phyloP scores from a whole-genome alignment of 1,139 yeast genomes.

The Taiozyma sp. region DNA sequence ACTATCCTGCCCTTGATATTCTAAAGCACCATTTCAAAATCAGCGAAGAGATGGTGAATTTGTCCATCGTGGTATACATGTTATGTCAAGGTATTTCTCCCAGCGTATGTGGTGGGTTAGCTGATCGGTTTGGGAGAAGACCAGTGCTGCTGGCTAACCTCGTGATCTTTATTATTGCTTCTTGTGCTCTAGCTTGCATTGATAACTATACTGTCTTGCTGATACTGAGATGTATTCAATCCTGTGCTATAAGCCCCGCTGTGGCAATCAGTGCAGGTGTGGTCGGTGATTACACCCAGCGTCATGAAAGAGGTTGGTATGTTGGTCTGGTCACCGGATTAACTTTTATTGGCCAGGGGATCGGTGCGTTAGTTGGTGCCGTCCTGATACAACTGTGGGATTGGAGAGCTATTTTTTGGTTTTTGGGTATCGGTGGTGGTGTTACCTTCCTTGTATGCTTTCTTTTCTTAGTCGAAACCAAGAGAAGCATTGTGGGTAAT shows the following conservation, averaged over 20 bases:
- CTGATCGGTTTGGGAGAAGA: constrained; percentile 66
- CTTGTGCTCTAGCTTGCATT: constrained; percentile 56
- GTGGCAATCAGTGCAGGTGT: constrained; percentile 64
- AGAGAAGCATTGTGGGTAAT: constrained; percentile 64
- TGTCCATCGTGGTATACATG: constrained; percentile 68
- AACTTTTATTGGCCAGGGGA: constrained; percentile 66
- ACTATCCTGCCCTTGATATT: constrained; percentile 64
- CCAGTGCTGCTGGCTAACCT: constrained; percentile 57
- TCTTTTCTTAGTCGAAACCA: constrained; percentile 65
- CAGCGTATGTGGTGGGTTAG: constrained; percentile 55
- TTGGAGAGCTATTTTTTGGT: constrained; percentile 80
- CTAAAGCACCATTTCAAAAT: constrained; percentile 48
- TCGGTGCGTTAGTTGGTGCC: constrained; percentile 77
- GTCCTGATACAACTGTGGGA: constrained; percentile 52
- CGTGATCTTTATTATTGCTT: constrained; percentile 47
- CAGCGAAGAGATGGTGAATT: constrained; percentile 50
- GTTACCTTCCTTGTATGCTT: constrained; percentile 33
- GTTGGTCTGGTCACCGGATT: constrained; percentile 61
- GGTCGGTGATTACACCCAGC: constrained; percentile 61
- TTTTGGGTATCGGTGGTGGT: constrained; percentile 59
- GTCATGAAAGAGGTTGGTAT: constrained; percentile 59
- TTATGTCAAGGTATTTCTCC: constrained; percentile 71
- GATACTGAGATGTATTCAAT: constrained; percentile 61
- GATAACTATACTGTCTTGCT: constrained; percentile 49
- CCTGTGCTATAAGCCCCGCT: constrained; percentile 67